These are phyloP conservation scores for Ceratocystis papillata DNA, from an alignment of 2,329 filamentous ascomycete species.

Conservation along the genomic window DNA sequence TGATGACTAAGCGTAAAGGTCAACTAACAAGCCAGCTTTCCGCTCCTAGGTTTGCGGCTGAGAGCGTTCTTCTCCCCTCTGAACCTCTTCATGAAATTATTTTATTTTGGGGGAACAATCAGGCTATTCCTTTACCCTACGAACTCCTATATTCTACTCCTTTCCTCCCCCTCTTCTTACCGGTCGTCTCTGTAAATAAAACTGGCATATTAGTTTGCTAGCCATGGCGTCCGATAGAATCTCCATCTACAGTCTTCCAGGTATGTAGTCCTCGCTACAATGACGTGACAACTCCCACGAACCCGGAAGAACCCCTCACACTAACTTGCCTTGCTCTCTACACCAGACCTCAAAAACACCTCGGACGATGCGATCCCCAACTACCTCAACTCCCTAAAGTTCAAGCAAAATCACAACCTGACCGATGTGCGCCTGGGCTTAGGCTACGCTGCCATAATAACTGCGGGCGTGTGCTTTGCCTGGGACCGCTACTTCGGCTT, in stretches of 20 bases:
- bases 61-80: background rate
- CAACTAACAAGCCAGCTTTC: slow-evolving; percentile 24
- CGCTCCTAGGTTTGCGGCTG: background rate
- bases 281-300: background rate
- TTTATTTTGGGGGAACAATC: background rate
- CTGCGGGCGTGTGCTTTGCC: slow-evolving; percentile 74
- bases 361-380: slow-evolving; percentile 89
- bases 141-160: background rate
- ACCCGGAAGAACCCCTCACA: background rate
- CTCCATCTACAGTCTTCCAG: slow-evolving; percentile 55
- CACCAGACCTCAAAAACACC: slow-evolving; percentile 83
- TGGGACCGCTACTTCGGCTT: slow-evolving; percentile 90
- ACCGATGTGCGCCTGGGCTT: slow-evolving; percentile 73
- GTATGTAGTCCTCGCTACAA: slow-evolving; percentile 31
- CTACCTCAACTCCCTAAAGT: slow-evolving; percentile 81
- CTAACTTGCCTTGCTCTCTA: slow-evolving; percentile 9
- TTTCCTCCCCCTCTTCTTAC: background rate
- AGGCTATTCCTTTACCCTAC: background rate
- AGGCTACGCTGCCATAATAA: slow-evolving; percentile 69
- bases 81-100: background rate
- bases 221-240: slow-evolving; percentile 41
- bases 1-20: slow-evolving; percentile 19
- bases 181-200: background rate
- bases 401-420: slow-evolving; percentile 69
- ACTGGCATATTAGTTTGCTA: background rate